Evolutionary conservation across 2,329 filamentous ascomycete species (phyloP), one percentile per base, ranked within the genome.

Genomic region (Coniochaeta pulveracea): DNA sequence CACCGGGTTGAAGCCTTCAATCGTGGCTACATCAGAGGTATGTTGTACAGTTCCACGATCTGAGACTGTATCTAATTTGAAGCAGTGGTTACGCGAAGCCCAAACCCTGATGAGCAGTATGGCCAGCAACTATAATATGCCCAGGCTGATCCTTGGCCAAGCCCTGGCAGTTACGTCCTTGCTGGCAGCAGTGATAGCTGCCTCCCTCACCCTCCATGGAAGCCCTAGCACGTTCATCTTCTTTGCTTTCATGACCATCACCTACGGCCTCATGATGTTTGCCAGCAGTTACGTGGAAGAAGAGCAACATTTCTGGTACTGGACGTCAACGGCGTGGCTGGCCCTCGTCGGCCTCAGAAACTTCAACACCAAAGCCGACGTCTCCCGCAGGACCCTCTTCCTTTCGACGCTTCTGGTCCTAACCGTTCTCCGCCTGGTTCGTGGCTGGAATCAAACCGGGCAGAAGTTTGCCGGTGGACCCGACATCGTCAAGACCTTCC

Each of bases 251-350:
- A 61, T 76, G 19, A 70, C 70, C 1, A 30, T 77, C 0, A 55
- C 70, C 0, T 94, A 96, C 49, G 76, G 79, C 2, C 54, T 74
- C 23, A 93, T 95, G 76, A 96, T 96, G 88, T 96, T 96, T 57
- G 89, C 88, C 8, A 94, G 85, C 52, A 96, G 88, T 49, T 98
- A 91, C 53, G 85, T 98, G 3, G 91, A 98, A 56, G 91, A 98
- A 58, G 91, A 98, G 54, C 91, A 98, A 32, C 85, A 96, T 44
- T 95, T 94, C 52, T 98, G 91, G 91, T 96, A 98, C 57, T 96
- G 89, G 86, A 59, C 75, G 2, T 72, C 80, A 0, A 77, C 80
- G 0, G 70, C 74, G 6, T 93, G 83, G 83, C 50, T 81, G 19
- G 56, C 63, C 2, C 60, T 66, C 19, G 57, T 80, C 10, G 64